Conservation (phyloP, 2,329 filamentous ascomycete genomes). For the Colletotrichum destructivum region DNA sequence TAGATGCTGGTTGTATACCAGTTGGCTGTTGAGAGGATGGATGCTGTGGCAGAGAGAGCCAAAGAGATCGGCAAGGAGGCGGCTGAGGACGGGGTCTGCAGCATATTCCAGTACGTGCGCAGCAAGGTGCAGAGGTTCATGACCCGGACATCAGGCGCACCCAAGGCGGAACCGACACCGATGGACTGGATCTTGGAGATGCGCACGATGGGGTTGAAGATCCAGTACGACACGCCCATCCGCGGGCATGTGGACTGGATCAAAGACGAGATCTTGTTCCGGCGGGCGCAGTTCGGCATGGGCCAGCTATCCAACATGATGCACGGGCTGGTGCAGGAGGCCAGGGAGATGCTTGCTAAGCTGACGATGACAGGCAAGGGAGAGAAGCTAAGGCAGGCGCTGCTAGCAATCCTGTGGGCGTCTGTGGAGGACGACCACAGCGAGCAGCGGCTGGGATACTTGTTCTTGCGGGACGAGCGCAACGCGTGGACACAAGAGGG, state of each 20-base stretch:
- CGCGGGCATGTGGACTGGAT: background rate
- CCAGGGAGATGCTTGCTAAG: conserved; percentile 14
- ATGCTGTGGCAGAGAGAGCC: too few species aligned
- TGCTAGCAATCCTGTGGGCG: background rate
- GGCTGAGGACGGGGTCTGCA: conserved; percentile 1
- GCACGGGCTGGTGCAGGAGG: conserved; percentile 3
- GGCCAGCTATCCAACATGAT: conserved; percentile 1
- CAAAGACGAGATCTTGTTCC: background rate
- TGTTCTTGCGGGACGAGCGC: background rate
- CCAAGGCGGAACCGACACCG: conserved; percentile 20
- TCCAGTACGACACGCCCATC: conserved; percentile 36
- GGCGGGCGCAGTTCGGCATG: background rate
- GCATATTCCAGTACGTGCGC: conserved; percentile 32
- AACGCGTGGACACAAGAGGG: background rate
- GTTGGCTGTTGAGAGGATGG: background rate
- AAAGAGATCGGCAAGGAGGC: background rate
- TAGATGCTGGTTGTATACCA: conserved; percentile 38
- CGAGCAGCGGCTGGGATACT: background rate
- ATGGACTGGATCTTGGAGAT: conserved; percentile 43
- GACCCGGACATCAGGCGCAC: conserved; percentile 16
- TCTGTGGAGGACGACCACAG: background rate
- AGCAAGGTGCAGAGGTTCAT: conserved; percentile 40
- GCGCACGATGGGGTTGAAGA: conserved; percentile 33
- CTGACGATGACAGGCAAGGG: conserved; percentile 5
- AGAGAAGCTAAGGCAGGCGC: background rate